Evolutionary conservation across 139 green algal species (phyloP).

Genomic region (Chlorella vulgaris): DNA sequence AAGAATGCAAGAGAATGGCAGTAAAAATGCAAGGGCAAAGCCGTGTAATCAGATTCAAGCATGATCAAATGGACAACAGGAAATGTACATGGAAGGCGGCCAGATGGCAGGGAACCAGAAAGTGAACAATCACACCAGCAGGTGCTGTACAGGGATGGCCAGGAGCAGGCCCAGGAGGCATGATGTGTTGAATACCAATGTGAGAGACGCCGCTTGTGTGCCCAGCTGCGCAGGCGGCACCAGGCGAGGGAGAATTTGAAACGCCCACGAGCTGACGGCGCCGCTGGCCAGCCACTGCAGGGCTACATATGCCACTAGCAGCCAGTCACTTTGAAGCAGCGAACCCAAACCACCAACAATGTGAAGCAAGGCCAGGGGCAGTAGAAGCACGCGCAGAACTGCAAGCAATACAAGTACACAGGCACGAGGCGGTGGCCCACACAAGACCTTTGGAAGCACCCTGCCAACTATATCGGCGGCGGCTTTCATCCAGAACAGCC

Average conservation of each 20-base stretch:
- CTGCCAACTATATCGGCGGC: slow-evolving; percentile 5
- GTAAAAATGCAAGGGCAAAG: no score
- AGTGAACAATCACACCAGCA: no score
- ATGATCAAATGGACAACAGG: no score
- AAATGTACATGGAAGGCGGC: no score
- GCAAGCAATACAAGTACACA: background rate
- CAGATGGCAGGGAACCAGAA: no score
- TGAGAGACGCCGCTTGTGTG: background rate
- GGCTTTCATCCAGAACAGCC: slow-evolving; percentile 14
- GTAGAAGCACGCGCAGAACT: background rate
- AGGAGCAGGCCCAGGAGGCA: slow-evolving; percentile 24
- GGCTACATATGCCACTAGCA: slow-evolving; percentile 5
- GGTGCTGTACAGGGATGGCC: slow-evolving; percentile 1
- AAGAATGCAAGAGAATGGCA: no score
- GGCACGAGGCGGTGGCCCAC: background rate
- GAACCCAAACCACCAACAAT: background rate
- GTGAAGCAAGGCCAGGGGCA: slow-evolving; percentile 5
- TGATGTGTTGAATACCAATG: background rate
- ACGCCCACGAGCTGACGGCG: background rate
- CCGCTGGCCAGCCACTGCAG: slow-evolving; percentile 14
- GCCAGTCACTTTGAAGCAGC: background rate
- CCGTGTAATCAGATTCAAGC: no score
- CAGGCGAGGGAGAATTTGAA: background rate
- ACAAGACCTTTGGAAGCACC: background rate
- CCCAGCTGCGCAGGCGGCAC: background rate